Evolutionary conservation across 257 asterid species (phyloP), one percentile per base, ranked within the genome.

Genomic region (Perilla frutescens): DNA sequence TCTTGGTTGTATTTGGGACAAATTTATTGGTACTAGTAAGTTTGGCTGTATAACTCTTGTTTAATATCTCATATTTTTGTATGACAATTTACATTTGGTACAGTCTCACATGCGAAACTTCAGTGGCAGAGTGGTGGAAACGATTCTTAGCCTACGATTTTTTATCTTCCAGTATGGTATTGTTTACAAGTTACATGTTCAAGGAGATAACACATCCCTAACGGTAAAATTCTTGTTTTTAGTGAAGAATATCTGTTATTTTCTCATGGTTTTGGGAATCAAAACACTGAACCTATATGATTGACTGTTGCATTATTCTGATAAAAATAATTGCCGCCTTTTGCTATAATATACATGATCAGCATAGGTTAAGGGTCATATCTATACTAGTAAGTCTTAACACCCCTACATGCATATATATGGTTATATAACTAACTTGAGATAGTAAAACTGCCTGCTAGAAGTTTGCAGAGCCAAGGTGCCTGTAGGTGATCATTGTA

Each of bases 41-140:
- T 59, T 39, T 44, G 9, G 58, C 37, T 67, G 66, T 66, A 14
- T 15, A 60, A 40, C 7, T 71, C 69, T 72, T 68, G 39, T 61
- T 65, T 43, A 44, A 43, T 72, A 10, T 20, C 44, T 55, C 62
- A 55, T 40, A 45, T 71, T 29, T 56, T 9, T 47, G 78, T 75
- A 20, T 73, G 62, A 76, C 79, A 76, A 59, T 60, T 72, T 65
- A 68, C 62, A 56, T 75, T 63, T 61, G 75, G 70, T 84, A 86
- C 98, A 95, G 99, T 89, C 97, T 81, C 99, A 95, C 79, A 87
- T 95, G 75, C 89, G 94, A 79, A 87, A 86, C 75, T 87, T 95
- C 73, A 79, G 96, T 63, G 97, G 99, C 64, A 88, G 99, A 83
- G 80, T 95, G 80, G 79, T 92, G 81, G 99, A 95, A 84, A 92